Percentiles rank a stretch among this genome's conserved stretches.
Conservation (phyloP, 805 yeast species). For the Cyberlindnera xylosilytica region DNA sequence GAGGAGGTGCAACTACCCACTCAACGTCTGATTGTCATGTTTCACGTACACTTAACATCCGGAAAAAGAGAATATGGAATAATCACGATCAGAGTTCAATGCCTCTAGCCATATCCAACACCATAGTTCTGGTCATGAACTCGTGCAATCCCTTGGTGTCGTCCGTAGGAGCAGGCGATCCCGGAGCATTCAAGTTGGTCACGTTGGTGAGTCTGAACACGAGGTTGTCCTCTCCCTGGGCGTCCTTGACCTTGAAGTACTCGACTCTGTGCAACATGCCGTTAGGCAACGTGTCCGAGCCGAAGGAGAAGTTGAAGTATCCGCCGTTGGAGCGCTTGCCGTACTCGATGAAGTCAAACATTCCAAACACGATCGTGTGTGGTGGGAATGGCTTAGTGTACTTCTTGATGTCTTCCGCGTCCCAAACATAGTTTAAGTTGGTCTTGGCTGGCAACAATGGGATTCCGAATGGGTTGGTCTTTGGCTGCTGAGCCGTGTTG, state of each 20-base stretch:
- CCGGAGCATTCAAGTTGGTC: slow-evolving; percentile 4
- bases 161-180: slow-evolving; percentile 15
- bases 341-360: slow-evolving; percentile 18
- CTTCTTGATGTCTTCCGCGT: slow-evolving; percentile 13
- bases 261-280: slow-evolving; percentile 23
- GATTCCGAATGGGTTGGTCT: slow-evolving; percentile 3
- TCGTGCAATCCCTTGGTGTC: slow-evolving; percentile 25
- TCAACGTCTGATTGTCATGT: too few relatives aligned
- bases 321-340: slow-evolving; percentile 23
- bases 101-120: slow-evolving; percentile 21
- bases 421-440: slow-evolving; percentile 20
- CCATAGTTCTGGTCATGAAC: slow-evolving; percentile 27
- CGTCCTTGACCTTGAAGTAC: slow-evolving; percentile 16
- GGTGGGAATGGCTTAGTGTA: slow-evolving; percentile 12
- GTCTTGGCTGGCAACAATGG: slow-evolving; percentile 18
- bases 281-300: slow-evolving; percentile 15
- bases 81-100: slow-evolving; percentile 13
- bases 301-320: slow-evolving; percentile 19
- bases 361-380: slow-evolving; percentile 22
- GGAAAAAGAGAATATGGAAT: too few relatives aligned
- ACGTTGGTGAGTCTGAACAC: slow-evolving; percentile 24
- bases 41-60: too few relatives aligned
- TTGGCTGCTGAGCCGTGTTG: slow-evolving; percentile 11
- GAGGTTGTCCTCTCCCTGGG: slow-evolving; percentile 13
- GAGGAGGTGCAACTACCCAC: too few relatives aligned